Percentiles rank a stretch among this genome's conserved stretches.
These are phyloP conservation scores for Debaryomyces hansenii DNA, from an alignment of 805 yeast species.

Conservation along the genomic window DNA sequence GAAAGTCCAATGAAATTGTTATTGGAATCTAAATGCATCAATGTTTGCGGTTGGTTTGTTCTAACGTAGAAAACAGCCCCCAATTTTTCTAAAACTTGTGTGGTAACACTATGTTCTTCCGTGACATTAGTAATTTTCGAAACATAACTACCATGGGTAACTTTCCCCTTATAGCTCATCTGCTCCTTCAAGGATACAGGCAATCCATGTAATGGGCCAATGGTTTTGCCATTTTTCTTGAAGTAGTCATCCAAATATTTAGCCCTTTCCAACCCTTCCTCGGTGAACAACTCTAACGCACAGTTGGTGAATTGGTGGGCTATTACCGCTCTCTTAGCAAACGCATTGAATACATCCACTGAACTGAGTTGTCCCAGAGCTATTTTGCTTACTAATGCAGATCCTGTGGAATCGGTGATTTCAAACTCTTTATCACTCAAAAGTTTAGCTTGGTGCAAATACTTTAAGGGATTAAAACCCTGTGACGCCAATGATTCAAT, in stretches of 20 bases:
- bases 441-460: conserved; percentile 33
- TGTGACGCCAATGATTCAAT: conserved; percentile 27
- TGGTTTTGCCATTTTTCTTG: conserved; percentile 43
- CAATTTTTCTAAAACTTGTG: conserved; percentile 34
- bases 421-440: conserved; percentile 34
- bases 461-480: conserved; percentile 38
- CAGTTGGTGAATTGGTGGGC: conserved; percentile 47
- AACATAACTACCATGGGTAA: conserved; percentile 43
- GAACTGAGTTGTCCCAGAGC: conserved; percentile 33
- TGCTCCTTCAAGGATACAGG: conserved; percentile 64
- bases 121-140: conserved; percentile 31
- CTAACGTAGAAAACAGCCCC: conserved; percentile 47
- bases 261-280: conserved; percentile 60
- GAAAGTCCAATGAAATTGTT: conserved; percentile 41
- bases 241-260: conserved; percentile 52
- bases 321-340: conserved; percentile 41
- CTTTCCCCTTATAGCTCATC: conserved; percentile 31
- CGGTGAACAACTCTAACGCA: conserved; percentile 48
- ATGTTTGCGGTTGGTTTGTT: conserved; percentile 45
- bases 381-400: conserved; percentile 24
- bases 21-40: conserved; percentile 45
- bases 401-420: conserved; percentile 38
- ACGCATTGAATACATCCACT: conserved; percentile 42
- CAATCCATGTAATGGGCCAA: conserved; percentile 68
- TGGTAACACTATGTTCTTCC: conserved; percentile 28